Evolutionary conservation across 2,329 filamentous ascomycete species (phyloP), one percentile per base, ranked within the genome.

Genomic region (Ceratocystis papillata): DNA sequence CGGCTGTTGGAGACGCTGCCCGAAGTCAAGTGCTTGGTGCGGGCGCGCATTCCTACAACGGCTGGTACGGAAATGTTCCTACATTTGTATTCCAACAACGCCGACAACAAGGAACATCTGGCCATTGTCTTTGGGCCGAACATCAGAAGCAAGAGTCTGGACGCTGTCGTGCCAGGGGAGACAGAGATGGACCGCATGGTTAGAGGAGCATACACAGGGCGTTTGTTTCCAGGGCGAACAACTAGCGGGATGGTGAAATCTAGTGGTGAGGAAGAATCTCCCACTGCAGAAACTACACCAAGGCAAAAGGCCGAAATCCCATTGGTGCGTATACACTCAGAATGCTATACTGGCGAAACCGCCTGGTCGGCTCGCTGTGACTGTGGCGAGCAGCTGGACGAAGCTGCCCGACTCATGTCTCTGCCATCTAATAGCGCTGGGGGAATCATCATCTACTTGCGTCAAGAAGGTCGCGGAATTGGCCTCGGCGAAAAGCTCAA

Each of bases 321-420:
- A 0, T 79, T 99, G 48, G 93, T 99, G 60, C 84, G 94, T 67
- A 99, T 99, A 73, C 94, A 99, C 75, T 96, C 90, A 2, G 94
- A 99, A 76, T 99, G 94, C 77, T 99, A 99, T 76, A 99, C 94
- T 0, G 94, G 94, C 67, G 94, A 99, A 79, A 99, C 94, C 0
- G 94, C 95, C 0, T 97, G 94, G 94, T 96, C 92, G 6, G 93
- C 94, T 45, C 86, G 94, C 33, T 99, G 94, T 77, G 94, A 99
- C 77, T 99, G 94, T 75, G 94, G 94, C 66, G 94, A 99, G 77
- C 94, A 99, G 75, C 82, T 99, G 1, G 94, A 99, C 75, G 94
- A 99, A 78, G 94, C 94, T 1, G 94, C 93, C 1, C 83, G 94
- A 30, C 79, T 99, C 1, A 99, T 99, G 94, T 87, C 88, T 17